phyloP scores from a whole-genome alignment of 1,284 basidiomycete genomes.

The Phlebopus sp. region DNA sequence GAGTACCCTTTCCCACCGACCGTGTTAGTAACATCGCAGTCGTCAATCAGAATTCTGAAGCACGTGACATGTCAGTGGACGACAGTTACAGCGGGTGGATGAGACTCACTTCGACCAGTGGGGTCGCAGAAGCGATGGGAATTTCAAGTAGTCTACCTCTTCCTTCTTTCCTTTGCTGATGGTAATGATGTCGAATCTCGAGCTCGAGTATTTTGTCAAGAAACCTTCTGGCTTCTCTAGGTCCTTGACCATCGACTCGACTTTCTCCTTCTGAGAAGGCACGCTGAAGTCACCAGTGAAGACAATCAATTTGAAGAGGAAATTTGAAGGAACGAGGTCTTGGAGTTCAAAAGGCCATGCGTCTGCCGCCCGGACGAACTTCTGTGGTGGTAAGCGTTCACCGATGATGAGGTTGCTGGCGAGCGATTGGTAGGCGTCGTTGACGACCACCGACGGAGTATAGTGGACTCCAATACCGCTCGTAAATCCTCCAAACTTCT shows the following conservation, averaged over 20 bases:
- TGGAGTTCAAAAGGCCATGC: constrained; percentile 63
- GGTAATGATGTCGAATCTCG: constrained; percentile 53
- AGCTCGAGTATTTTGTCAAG: constrained; percentile 32
- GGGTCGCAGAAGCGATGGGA: constrained; percentile 49
- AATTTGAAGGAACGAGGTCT: constrained; percentile 65
- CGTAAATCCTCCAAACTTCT: constrained; percentile 55
- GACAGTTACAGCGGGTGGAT: not conserved
- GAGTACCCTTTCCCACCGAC: constrained; percentile 47
- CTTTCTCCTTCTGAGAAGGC: constrained; percentile 36
- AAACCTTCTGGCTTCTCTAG: constrained; percentile 40
- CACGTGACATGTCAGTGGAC: not conserved
- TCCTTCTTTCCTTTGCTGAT: constrained; percentile 50
- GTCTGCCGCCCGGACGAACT: constrained; percentile 63
- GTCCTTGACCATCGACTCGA: constrained; percentile 45
- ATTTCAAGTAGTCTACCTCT: constrained; percentile 43
- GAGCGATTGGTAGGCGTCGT: constrained; percentile 39
- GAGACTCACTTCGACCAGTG: constrained; percentile 66
- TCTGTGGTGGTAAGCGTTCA: constrained; percentile 60
- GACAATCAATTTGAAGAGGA: constrained; percentile 70
- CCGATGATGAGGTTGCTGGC: constrained; percentile 54
- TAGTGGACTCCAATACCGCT: constrained; percentile 70
- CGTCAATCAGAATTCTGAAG: constrained; percentile 49
- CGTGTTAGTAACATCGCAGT: constrained; percentile 35
- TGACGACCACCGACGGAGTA: constrained; percentile 46
- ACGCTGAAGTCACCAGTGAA: constrained; percentile 59